These are phyloP conservation scores for Leccinum uliginosum DNA, from an alignment of 768 basidiomycete genomes.

Conservation along the genomic window DNA sequence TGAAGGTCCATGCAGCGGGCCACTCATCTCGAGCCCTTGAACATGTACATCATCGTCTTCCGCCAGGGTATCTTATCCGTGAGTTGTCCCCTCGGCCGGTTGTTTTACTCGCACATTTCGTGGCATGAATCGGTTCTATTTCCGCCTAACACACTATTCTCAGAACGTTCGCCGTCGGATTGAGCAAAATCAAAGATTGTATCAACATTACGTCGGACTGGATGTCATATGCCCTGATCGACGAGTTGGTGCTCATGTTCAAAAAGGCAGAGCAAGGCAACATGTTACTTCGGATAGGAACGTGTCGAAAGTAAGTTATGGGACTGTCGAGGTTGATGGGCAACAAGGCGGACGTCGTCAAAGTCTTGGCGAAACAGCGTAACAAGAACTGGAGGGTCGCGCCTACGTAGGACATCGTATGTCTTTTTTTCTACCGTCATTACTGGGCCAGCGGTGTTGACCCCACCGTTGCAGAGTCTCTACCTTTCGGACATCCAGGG, in stretches of 20 bases:
- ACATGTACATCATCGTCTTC: slow-evolving; percentile 99
- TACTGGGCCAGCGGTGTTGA: slow-evolving; percentile 2
- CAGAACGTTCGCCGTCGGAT: slow-evolving; percentile 98
- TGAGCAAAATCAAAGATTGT: slow-evolving; percentile 96
- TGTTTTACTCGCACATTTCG: neutral
- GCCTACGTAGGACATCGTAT: slow-evolving; percentile 93
- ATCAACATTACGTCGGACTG: slow-evolving; percentile 98
- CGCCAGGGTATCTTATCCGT: slow-evolving; percentile 94
- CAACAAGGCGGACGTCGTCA: slow-evolving; percentile 99
- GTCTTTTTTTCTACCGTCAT: slow-evolving; percentile 19
- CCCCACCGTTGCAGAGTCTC: slow-evolving; percentile 55
- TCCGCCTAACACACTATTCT: slow-evolving; percentile 94
- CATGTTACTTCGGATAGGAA: slow-evolving; percentile 96
- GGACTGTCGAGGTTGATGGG: slow-evolving; percentile 94
- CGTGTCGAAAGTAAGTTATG: slow-evolving; percentile 99
- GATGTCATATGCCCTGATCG: slow-evolving; percentile 99
- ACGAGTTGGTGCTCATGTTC: slow-evolving; percentile 94
- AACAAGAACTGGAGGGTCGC: slow-evolving; percentile 99
- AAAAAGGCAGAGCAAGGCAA: slow-evolving; percentile 71
- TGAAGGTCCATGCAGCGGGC: slow-evolving; percentile 98
- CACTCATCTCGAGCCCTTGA: slow-evolving; percentile 96
- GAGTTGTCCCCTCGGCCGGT: slow-evolving; percentile 26
- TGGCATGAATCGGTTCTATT: slow-evolving; percentile 84
- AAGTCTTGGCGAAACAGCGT: slow-evolving; percentile 95
- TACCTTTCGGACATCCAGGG: slow-evolving; percentile 94